Base-by-base conservation (phyloP, 2,329 filamentous ascomycete genomes). In the Cryphonectria radicalis region DNA sequence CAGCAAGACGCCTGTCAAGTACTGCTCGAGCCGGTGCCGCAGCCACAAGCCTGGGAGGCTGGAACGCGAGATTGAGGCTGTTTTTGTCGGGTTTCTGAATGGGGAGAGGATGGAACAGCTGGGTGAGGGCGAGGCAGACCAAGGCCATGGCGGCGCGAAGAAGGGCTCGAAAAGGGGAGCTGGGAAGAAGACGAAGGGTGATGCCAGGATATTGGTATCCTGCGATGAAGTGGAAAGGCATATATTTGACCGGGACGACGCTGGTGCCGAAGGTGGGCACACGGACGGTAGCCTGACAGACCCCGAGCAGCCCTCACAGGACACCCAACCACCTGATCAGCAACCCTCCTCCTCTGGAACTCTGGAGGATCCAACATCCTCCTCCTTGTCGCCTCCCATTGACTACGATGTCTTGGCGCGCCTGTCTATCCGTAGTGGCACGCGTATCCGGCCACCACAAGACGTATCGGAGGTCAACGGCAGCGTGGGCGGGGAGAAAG, bases 21-120 rank as follows among this genome's bases (percentile, higher is more conserved):
- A 89, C 80, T 90, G 88, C 79, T 90, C 88, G 0, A 80, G 84
- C 63, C 80, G 85, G 53, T 90, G 88, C 74, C 81, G 86, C 28
- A 81, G 81, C 46, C 82, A 82, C 53, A 89, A 88, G 75, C 85
- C 85, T 0, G 81, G 83, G 0, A 80, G 80, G 10, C 72, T 84
- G 19, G 88, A 89, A 74, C 81, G 82, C 2, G 83, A 84, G 70
- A 87, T 90, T 60, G 88, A 90, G 77, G 78, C 77, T 10, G 81
- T 81, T 0, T 87, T 89, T 68, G 81, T 84, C 1, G 74, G 74
- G 11, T 76, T 83, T 28, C 72, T 84, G 6, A 71, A 67, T 40
- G 37, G 22, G 74, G 74, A 17, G 67, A 74, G 55, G 55, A 37
- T 63, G 17, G 71, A 43, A n/a, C 65, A 67, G 14, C 5, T 8